Evolutionary conservation across 768 basidiomycete species (phyloP).

Genomic region (Pleurotus tuber-regium): DNA sequence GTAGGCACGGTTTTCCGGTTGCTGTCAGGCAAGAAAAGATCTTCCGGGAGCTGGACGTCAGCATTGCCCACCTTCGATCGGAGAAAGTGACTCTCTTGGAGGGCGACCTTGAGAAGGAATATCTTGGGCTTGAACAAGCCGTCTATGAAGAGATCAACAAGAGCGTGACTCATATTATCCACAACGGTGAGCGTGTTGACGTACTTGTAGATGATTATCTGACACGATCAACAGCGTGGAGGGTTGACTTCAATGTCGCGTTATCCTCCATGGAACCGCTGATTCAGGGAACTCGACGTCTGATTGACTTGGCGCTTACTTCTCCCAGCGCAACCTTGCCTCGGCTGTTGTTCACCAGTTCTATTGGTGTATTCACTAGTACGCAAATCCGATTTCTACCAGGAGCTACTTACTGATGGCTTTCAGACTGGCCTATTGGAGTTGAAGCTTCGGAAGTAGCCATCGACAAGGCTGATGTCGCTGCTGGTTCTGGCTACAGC

Average conservation of each 20-base stretch:
- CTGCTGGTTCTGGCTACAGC: neutral
- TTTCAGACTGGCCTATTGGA: no score
- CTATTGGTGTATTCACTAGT: conserved; percentile 12
- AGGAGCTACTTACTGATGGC: neutral
- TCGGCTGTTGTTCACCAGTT: conserved; percentile 25
- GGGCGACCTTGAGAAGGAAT: conserved; percentile 13
- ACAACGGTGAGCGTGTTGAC: conserved; percentile 23
- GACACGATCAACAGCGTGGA: conserved; percentile 32
- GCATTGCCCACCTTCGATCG: conserved; percentile 17
- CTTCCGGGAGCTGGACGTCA: conserved; percentile 23
- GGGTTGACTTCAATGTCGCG: conserved; percentile 42
- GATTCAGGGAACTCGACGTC: conserved; percentile 37
- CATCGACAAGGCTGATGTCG: neutral
- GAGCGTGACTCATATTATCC: conserved; percentile 34
- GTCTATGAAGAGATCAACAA: conserved; percentile 21
- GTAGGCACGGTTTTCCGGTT: conserved; percentile 11
- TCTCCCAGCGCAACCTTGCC: neutral
- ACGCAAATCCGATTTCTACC: conserved; percentile 6
- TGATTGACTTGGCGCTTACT: conserved; percentile 22
- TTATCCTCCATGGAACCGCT: conserved; percentile 42
- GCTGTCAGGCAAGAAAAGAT: conserved; percentile 18
- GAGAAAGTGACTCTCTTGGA: conserved; percentile 23
- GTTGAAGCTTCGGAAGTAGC: no score
- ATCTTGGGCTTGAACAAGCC: neutral
- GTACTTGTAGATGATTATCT: neutral